These are phyloP conservation scores for Agrostemma githago DNA, from an alignment of 148 eudicot genomes.

Conservation along the genomic window DNA sequence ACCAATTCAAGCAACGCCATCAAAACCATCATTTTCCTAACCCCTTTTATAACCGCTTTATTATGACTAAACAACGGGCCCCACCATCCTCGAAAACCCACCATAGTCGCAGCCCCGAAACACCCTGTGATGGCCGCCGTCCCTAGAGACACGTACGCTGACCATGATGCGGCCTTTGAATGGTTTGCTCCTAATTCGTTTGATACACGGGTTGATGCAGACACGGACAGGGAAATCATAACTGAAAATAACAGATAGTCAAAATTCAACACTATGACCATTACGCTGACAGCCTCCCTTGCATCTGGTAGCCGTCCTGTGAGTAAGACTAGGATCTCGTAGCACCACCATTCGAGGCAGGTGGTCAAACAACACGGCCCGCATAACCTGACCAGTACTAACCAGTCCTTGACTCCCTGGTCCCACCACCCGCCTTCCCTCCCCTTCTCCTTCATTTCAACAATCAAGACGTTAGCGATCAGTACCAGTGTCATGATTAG, in stretches of 20 bases:
- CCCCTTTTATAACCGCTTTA: conserved; percentile 41
- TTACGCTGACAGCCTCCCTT: conserved; percentile 48
- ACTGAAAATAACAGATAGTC: conserved; percentile 71
- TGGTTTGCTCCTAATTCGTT: conserved; percentile 73
- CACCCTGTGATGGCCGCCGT: conserved; percentile 41
- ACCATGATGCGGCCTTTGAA: conserved; percentile 34
- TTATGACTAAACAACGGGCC: conserved; percentile 57
- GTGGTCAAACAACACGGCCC: conserved; percentile 78
- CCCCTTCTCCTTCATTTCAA: conserved; percentile 48
- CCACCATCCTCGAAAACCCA: conserved; percentile 48
- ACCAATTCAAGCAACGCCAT: conserved; percentile 66
- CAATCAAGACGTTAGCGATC: conserved; percentile 27
- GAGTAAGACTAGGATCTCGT: conserved; percentile 61
- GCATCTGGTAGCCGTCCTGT: conserved; percentile 59
- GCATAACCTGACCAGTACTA: conserved; percentile 37
- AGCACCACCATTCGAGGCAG: conserved; percentile 95
- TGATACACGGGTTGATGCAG: conserved; percentile 73
- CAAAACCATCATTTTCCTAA: conserved; percentile 54
- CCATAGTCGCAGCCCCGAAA: conserved; percentile 42
- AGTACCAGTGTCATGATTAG: conserved; percentile 38
- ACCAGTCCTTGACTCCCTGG: conserved; percentile 56
- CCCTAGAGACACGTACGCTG: conserved; percentile 47
- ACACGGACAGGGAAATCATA: conserved; percentile 63
- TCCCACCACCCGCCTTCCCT: conserved; percentile 74
- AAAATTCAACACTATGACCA: conserved; percentile 77